Evolutionary conservation across 495 filamentous ascomycete genomes (phyloP), one percentile per base, ranked within the genome.

Genomic region (Choiromyces venosus): DNA sequence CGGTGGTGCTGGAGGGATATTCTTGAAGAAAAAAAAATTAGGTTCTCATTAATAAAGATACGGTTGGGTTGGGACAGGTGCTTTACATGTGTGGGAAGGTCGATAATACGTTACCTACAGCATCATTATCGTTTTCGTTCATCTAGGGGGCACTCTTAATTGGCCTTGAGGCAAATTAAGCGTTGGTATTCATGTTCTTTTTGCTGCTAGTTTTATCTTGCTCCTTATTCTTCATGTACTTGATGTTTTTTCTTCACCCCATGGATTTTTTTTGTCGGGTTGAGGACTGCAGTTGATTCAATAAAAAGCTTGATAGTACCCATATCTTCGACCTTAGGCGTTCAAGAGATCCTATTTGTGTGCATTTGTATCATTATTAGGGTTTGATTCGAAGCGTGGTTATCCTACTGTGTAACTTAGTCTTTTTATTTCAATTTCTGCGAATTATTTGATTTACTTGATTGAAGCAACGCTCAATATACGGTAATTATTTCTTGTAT

Each of bases 21-120:
- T 77, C 72, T 69, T 73, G 35, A 38, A 70, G 42, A 73, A 65
- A 74, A 76, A 75, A 71, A 56, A 67, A 67, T 70, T 69, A 66
- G 71, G 42, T 77, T 77, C 74, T 85, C 36, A 84, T 61, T 61
- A 61, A 61, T 61, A 61, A 61, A 61, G 25, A 61, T 61, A 33
- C 52, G 52, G 25, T 61, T 61, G 25, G 52, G 52, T 61, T 61
- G 12, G 10, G 52, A 61, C 29, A 33, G 52, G 52, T 61, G 52
- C 10, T 61, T 61, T 61, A 7, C 52, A 33, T 29, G 52, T 25
- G 44, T 25, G 25, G 52, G 25, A 61, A 61, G 52, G 33, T 61
- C 52, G 12, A 29, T 61, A 29, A 61, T 33, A 61, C 52, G 52
- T 61, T 61, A 61, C 52, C 52, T 33, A 33, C n/a, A 33, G 52